Conservation (phyloP, 2,329 filamentous ascomycete species). For the Colletotrichum salicis region DNA sequence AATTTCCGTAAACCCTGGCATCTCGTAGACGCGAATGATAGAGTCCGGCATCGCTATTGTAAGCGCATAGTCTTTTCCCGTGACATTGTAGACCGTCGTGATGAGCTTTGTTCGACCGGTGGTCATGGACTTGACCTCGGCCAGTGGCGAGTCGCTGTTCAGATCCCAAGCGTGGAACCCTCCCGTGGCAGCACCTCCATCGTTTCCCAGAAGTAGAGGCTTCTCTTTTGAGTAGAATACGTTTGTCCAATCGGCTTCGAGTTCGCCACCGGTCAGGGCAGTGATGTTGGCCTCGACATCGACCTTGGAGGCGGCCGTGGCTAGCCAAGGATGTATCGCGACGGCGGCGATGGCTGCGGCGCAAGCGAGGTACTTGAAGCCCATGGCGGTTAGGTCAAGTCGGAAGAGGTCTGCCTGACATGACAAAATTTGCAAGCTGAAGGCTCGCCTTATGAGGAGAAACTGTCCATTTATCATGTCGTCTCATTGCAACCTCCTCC, state of each 20-base stretch:
- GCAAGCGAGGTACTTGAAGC: constrained; percentile 22
- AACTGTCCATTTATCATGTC: constrained; percentile 28
- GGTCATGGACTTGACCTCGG: constrained; percentile 44
- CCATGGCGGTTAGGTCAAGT: constrained; percentile 25
- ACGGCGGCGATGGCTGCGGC: constrained; percentile 22
- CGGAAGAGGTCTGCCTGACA: constrained; percentile 21
- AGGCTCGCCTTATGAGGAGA: constrained; percentile 5
- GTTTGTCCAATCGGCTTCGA: constrained; percentile 55
- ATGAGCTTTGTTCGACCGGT: constrained; percentile 59
- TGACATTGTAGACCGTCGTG: constrained; percentile 50
- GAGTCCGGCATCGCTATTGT: constrained; percentile 57
- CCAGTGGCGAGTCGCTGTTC: constrained; percentile 43
- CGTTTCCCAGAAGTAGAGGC: constrained; percentile 57
- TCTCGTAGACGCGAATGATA: constrained; percentile 51
- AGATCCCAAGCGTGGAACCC: constrained; percentile 53
- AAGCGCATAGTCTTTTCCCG: constrained; percentile 49
- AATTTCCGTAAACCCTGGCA: constrained; percentile 44
- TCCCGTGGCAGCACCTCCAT: constrained; percentile 54
- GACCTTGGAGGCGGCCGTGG: constrained; percentile 3
- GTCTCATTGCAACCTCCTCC: not conserved
- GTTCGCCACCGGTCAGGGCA: constrained; percentile 44
- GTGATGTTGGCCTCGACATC: constrained; percentile 43
- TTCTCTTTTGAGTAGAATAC: constrained; percentile 49
- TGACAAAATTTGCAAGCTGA: constrained; percentile 6
- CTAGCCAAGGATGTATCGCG: constrained; percentile 21